Conservation (phyloP, 345 rosid genomes). For the Ceriops decandra region DNA sequence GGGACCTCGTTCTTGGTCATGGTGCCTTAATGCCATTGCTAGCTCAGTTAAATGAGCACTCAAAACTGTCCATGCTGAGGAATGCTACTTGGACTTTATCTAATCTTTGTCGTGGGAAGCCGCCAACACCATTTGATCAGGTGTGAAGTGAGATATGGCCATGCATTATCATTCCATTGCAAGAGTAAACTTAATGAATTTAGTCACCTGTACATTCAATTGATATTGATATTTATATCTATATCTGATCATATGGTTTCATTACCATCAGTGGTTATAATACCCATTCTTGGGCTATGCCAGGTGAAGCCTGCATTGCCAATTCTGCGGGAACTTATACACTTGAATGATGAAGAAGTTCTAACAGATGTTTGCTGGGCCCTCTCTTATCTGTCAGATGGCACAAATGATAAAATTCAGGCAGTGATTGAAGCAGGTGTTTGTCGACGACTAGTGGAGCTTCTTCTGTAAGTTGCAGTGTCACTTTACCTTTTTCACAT, state of each 20-base stretch:
- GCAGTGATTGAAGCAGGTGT: constrained; percentile 38
- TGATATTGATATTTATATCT: neutral
- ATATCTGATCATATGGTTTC: neutral
- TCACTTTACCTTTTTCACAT: neutral
- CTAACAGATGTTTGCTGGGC: constrained; percentile 42
- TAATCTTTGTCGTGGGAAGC: constrained; percentile 73
- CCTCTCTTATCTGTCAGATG: constrained; percentile 40
- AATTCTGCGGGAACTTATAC: constrained; percentile 23
- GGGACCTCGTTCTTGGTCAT: constrained; percentile 62
- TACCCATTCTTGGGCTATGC: constrained; percentile 3
- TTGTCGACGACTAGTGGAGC: constrained; percentile 35
- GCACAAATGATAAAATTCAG: constrained; percentile 35
- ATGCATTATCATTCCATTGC: neutral
- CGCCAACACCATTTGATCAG: constrained; percentile 70
- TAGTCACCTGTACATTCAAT: neutral
- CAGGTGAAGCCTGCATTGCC: constrained; percentile 38
- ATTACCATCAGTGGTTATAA: constrained; percentile 14
- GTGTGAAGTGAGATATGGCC: constrained; percentile 23
- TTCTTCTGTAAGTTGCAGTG: constrained; percentile 30
- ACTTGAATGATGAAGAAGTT: constrained; percentile 33
- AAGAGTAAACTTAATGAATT: neutral
- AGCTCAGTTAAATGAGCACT: constrained; percentile 59
- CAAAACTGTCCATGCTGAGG: constrained; percentile 69
- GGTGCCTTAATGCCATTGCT: constrained; percentile 66
- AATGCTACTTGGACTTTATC: constrained; percentile 81